Evolutionary conservation across 1,284 basidiomycete species (phyloP), one percentile per base, ranked within the genome.

Genomic region (Ceratobasidium sp.): DNA sequence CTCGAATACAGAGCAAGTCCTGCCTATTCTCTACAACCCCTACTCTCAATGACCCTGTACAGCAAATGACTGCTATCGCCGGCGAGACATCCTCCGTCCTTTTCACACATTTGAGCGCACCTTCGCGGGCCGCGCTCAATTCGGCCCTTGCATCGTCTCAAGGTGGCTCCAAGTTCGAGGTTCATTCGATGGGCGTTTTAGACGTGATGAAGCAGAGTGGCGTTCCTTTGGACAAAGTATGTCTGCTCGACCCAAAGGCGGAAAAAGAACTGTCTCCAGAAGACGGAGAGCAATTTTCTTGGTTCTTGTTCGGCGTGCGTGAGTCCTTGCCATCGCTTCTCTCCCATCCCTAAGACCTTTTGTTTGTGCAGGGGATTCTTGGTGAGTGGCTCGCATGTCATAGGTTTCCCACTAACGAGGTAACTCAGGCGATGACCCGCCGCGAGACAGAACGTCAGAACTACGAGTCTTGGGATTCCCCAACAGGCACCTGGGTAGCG

Each of bases 181-280:
- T 86, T 43, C 86, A 91, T 76, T 83, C 86, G 17, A 77, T 81
- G 2, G 86, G 87, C 0, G 84, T 98, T 6, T 76, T 91, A 17
- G 83, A 89, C 0, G 77, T 94, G 27, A 87, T 96, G 77, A 77
- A 84, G 45, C 72, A 80, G 15, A 78, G 81, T 8, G 68, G 78
- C 0, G 79, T 91, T 3, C 75, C 85, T 0, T 76, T 88, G 7
- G 80, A 85, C 0, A 83, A 84, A 73, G 90, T 96, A 7, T 98
- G 95, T 76, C 80, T 97, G 17, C 84, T 98, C 27, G 95, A 98
- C 77, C 95, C 95, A 0, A 90, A 89, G 76, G 94, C 94, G 0
- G 81, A 86, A 68, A 79, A 82, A 64, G 84, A 81, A 68, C 82
- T 97, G 10, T 80, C 84, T 0, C 92, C 94, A 0, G 84, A 85